Percentiles rank a stretch among this genome's conserved stretches.
Conservation (phyloP, 78 protist species). For the Chrysochromulina tobinii region DNA sequence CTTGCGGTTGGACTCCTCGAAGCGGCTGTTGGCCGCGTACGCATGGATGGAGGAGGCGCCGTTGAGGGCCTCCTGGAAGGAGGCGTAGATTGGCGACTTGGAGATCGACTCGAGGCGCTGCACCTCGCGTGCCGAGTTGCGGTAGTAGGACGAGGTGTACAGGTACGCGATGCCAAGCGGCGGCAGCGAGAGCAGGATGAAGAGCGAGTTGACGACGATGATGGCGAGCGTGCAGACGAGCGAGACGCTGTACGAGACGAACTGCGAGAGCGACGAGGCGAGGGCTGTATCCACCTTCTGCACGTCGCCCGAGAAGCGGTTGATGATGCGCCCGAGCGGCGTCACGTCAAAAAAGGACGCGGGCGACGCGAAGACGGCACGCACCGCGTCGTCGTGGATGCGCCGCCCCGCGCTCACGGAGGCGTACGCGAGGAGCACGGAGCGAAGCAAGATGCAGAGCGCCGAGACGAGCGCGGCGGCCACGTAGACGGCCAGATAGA, state of each 20-base stretch:
- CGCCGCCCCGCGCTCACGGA: neutral
- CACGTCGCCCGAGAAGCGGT: conserved; percentile 88
- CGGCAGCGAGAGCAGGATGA: neutral
- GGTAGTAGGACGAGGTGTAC: neutral
- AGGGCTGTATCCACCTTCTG: conserved; percentile 64
- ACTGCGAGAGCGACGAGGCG: neutral
- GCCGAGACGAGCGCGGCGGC: neutral
- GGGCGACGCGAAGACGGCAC: conserved; percentile 40
- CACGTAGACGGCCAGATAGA: conserved; percentile 44
- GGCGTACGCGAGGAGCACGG: neutral
- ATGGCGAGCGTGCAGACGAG: neutral
- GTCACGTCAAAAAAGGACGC: conserved; percentile 87
- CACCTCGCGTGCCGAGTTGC: conserved; percentile 55
- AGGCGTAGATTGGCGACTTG: conserved; percentile 67
- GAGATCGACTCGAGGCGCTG: conserved; percentile 75
- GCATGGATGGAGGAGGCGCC: conserved; percentile 1
- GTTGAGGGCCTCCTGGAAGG: neutral
- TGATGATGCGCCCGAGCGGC: conserved; percentile 91
- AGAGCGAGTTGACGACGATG: neutral
- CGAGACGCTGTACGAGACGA: neutral
- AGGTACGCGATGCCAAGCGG: neutral
- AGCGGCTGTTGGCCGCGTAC: neutral
- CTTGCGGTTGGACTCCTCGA: neutral
- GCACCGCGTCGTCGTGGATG: conserved; percentile 44
- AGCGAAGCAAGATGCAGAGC: neutral